These are phyloP conservation scores for Xylaria sp. DNA, from an alignment of 2,329 filamentous ascomycete species.

Conservation along the genomic window DNA sequence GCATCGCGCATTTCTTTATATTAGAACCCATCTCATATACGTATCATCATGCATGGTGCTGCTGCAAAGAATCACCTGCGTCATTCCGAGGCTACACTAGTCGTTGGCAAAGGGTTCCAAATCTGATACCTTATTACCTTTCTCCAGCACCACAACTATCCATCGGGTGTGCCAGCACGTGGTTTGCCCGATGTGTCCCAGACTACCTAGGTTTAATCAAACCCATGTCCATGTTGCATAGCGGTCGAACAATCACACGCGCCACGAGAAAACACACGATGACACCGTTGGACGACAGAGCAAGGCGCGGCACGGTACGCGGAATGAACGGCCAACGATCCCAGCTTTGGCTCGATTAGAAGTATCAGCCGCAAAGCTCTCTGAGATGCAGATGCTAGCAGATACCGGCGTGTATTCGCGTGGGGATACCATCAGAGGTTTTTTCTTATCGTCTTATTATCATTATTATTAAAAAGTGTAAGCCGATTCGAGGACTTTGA, in stretches of 20 bases:
- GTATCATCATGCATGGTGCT: constrained; percentile 36
- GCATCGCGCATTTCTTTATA: constrained; percentile 22
- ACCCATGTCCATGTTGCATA: constrained; percentile 42
- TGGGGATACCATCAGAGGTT: constrained; percentile 19
- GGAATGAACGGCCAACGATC: constrained; percentile 40
- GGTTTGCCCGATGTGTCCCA: constrained; percentile 31
- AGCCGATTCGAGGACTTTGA: neutral
- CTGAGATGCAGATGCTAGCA: constrained; percentile 12
- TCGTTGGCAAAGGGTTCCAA: constrained; percentile 29
- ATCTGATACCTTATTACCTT: constrained; percentile 22
- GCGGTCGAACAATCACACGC: constrained; percentile 42
- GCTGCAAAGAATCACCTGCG: constrained; percentile 40
- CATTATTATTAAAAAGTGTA: neutral
- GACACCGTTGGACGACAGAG: constrained; percentile 40
- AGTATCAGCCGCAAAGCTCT: constrained; percentile 30
- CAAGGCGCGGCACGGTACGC: constrained; percentile 43
- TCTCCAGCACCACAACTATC: constrained; percentile 24
- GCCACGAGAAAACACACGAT: constrained; percentile 41
- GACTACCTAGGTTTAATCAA: constrained; percentile 38
- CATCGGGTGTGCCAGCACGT: constrained; percentile 34
- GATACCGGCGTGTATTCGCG: constrained; percentile 19
- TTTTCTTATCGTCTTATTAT: constrained; percentile 5
- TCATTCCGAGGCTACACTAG: constrained; percentile 33
- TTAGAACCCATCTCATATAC: constrained; percentile 22
- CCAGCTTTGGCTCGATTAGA: constrained; percentile 28